Evolutionary conservation across 441 rosid species (phyloP), one percentile per base, ranked within the genome.

Genomic region (Adansonia rubrostipa): DNA sequence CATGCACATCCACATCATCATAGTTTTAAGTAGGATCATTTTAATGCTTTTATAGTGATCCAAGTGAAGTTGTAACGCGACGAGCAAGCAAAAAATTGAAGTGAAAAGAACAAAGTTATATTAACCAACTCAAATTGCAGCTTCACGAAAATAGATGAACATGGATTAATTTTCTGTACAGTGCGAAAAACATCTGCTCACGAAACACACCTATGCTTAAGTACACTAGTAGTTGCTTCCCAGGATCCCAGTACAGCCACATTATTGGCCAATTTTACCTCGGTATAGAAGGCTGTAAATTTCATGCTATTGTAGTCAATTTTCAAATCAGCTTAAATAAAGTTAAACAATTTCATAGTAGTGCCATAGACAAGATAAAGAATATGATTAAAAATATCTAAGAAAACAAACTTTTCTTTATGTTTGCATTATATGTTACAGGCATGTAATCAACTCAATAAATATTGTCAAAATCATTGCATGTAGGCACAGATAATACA

Each of bases 391-490:
- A 67, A 44, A 67, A 9, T 5, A 47, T 68, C 36, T 17, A n/a
- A 47, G 8, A 44, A 45, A 68, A 5, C 2, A 67, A 48, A 62
- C 1, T 5, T 28, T 33, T 36, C 42, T 28, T 62, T 5, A 58
- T 58, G 22, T 58, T 58, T 20, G 2, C 62, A 58, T 19, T 9
- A 70, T 50, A 56, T 50, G 36, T 50, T 22, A 53, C 73, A 3
- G 45, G 44, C 60, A 70, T 24, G 44, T 14, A 36, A 20, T 50
- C 65, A 57, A 78, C 42, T 62, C 48, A 61, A 2, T 58, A 9
- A 19, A 77, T 79, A 56, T 36, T 78, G 61, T 73, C 22, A 74
- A 66, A 48, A 64, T 50, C 54, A 67, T 63, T 9, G 60, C 19
- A 70, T 50, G 28, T 51, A 70, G 40, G 73, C 19, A 75, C 1